Evolutionary conservation across 75 land plant species (phyloP).

Genomic region (Cunninghamia lanceolata): DNA sequence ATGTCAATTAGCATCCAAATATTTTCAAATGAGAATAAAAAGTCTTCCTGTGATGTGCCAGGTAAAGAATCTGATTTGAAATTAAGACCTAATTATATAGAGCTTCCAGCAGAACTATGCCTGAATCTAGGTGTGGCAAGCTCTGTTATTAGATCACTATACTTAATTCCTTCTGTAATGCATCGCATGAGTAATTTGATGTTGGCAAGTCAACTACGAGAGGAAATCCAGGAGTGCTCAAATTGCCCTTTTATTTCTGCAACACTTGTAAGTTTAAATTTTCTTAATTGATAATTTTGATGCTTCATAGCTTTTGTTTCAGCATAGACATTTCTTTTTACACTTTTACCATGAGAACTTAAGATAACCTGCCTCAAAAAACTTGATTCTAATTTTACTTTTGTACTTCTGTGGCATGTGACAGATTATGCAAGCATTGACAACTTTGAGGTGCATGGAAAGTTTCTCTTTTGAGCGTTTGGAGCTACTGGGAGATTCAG

Average conservation of each 20-base stretch:
- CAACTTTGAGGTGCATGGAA: constrained; percentile 78
- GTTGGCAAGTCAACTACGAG: constrained; percentile 75
- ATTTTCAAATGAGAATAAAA: not conserved
- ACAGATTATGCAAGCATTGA: constrained; percentile 87
- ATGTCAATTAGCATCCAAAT: not conserved
- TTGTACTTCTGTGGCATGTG: not conserved
- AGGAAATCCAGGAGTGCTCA: constrained; percentile 38
- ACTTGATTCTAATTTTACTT: not conserved
- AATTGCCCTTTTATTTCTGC: constrained; percentile 36
- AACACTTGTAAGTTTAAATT: constrained; percentile 39
- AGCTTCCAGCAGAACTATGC: constrained; percentile 94
- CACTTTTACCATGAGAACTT: not conserved
- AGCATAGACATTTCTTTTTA: not conserved
- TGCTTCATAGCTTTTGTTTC: not conserved
- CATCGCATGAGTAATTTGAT: constrained; percentile 74
- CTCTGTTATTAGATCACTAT: constrained; percentile 56
- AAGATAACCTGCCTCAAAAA: not conserved
- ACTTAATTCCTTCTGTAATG: constrained; percentile 88
- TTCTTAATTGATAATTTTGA: not conserved
- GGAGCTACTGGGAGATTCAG: constrained; percentile 93
- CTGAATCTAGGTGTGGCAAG: constrained; percentile 39
- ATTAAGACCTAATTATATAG: constrained; percentile 19
- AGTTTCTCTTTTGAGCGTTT: constrained; percentile 81
- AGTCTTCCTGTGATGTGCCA: not conserved
- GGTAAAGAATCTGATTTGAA: constrained; percentile 6